Percentiles rank a stretch among this genome's conserved stretches.
phyloP scores from a whole-genome alignment of 495 filamentous ascomycete species.

The Aspergillus hancockii region DNA sequence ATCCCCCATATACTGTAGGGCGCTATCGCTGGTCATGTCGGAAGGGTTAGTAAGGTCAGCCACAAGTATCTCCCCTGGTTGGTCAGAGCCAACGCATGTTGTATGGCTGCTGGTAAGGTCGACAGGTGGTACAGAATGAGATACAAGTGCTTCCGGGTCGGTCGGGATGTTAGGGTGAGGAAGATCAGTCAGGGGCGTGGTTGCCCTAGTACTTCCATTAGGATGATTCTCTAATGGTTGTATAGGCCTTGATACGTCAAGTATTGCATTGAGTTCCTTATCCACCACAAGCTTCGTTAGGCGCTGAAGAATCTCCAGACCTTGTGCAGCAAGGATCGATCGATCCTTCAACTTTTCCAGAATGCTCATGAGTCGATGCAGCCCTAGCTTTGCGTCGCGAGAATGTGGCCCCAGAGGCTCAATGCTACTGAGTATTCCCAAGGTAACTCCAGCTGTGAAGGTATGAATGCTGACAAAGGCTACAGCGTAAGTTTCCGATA shows the following conservation, averaged over 20 bases:
- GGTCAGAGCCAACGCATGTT: background rate
- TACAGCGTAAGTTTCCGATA: slow-evolving; percentile 31
- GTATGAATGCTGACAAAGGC: slow-evolving; percentile 34
- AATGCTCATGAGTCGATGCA: slow-evolving; percentile 25
- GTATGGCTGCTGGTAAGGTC: background rate
- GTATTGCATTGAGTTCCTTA: slow-evolving; percentile 31
- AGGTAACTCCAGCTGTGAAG: slow-evolving; percentile 30
- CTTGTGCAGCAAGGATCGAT: slow-evolving; percentile 26
- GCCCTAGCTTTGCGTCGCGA: slow-evolving; percentile 21
- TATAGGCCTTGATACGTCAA: slow-evolving; percentile 9
- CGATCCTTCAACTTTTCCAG: slow-evolving; percentile 23
- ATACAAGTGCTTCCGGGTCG: background rate
- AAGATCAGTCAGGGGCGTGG: background rate
- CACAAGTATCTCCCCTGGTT: background rate
- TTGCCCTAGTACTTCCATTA: background rate
- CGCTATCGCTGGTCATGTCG: background rate
- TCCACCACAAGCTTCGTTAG: slow-evolving; percentile 29
- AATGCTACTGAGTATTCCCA: slow-evolving; percentile 30
- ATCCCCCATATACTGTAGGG: slow-evolving; percentile 14
- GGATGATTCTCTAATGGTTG: background rate
- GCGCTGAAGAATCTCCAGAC: slow-evolving; percentile 27
- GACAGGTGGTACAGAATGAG: background rate
- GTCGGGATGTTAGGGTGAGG: background rate
- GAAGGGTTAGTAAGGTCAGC: background rate
- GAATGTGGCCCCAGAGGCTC: slow-evolving; percentile 22